Evolutionary conservation across 2,329 filamentous ascomycete species (phyloP).

Genomic region (Catunica adiposa): DNA sequence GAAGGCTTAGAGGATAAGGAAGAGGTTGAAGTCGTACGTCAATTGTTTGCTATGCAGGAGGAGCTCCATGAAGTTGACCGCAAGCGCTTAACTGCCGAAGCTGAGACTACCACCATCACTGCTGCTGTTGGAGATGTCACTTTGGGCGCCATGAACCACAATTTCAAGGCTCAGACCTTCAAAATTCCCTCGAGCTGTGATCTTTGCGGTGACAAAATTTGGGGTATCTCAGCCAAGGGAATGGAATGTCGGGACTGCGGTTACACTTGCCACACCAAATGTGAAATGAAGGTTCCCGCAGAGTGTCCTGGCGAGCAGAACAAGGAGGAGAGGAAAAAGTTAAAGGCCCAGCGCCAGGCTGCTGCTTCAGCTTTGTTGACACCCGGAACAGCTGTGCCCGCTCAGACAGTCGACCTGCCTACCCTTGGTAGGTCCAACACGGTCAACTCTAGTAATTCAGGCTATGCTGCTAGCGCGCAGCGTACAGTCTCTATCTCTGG

Average conservation of each 20-base stretch:
- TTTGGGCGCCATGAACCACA: slow-evolving; percentile 82
- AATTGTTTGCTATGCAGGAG: slow-evolving; percentile 74
- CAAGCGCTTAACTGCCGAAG: slow-evolving; percentile 71
- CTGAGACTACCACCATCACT: slow-evolving; percentile 89
- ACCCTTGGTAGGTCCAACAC: slow-evolving; percentile 66
- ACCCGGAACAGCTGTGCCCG: slow-evolving; percentile 29
- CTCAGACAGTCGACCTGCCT: slow-evolving; percentile 45
- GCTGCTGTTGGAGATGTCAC: slow-evolving; percentile 81
- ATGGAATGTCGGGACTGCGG: slow-evolving; percentile 94
- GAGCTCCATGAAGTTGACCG: slow-evolving; percentile 70
- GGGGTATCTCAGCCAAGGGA: slow-evolving; percentile 90
- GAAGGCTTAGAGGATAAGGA: slow-evolving; percentile 79
- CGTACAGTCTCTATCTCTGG: slow-evolving; percentile 53
- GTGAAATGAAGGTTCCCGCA: slow-evolving; percentile 94
- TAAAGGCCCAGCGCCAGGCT: slow-evolving; percentile 74
- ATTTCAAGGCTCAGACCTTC: slow-evolving; percentile 97
- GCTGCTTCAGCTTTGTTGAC: slow-evolving; percentile 47
- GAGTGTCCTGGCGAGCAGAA: slow-evolving; percentile 86
- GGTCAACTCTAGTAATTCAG: slow-evolving; percentile 77
- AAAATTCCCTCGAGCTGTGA: slow-evolving; percentile 99
- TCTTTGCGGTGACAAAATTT: slow-evolving; percentile 88
- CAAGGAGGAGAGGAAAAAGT: slow-evolving; percentile 90
- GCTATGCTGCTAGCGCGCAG: slow-evolving; percentile 64
- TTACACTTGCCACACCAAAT: slow-evolving; percentile 97
- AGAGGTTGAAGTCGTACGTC: slow-evolving; percentile 67